phyloP scores from a whole-genome alignment of 768 basidiomycete genomes.

The Hericium alpestre region DNA sequence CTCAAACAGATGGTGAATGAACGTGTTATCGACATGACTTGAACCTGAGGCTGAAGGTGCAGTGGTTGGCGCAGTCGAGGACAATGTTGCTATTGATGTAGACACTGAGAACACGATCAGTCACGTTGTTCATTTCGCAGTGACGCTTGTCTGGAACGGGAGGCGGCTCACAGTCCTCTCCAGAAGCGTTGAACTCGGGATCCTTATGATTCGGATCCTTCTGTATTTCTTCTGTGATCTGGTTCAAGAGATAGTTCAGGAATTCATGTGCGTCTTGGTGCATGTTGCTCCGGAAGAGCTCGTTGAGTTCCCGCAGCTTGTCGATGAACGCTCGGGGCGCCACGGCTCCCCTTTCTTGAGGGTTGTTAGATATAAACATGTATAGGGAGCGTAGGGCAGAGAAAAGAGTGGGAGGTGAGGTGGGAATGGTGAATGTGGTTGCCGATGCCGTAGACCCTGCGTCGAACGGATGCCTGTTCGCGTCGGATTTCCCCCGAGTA shows the following conservation, averaged over 20 bases:
- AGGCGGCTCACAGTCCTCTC: constrained; percentile 54
- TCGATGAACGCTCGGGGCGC: constrained; percentile 87
- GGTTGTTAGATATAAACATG: constrained; percentile 68
- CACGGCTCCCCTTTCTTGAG: constrained; percentile 71
- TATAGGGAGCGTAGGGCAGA: constrained; percentile 92
- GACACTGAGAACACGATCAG: constrained; percentile 34
- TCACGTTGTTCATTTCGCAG: constrained; percentile 2
- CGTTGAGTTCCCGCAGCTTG: constrained; percentile 88
- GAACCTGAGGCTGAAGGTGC: constrained; percentile 30
- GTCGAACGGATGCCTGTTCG: constrained; percentile 31
- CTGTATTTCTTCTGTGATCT: constrained; percentile 87
- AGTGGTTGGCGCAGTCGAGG: constrained; percentile 31
- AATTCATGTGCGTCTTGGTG: constrained; percentile 99
- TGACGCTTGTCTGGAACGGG: neutral
- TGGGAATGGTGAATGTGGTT: constrained; percentile 36
- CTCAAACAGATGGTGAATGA: constrained; percentile 89
- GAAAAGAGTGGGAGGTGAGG: constrained; percentile 67
- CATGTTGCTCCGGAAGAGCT: constrained; percentile 79
- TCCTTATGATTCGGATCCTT: constrained; percentile 39
- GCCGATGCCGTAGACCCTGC: constrained; percentile 19
- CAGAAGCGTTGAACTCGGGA: constrained; percentile 19
- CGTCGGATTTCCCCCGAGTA: constrained; percentile 49
- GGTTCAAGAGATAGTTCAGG: constrained; percentile 87
- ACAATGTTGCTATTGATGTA: constrained; percentile 46
- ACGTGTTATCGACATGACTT: constrained; percentile 39